These are phyloP conservation scores for Colletotrichum sp. DNA, from an alignment of 2,329 filamentous ascomycete genomes.

Conservation along the genomic window DNA sequence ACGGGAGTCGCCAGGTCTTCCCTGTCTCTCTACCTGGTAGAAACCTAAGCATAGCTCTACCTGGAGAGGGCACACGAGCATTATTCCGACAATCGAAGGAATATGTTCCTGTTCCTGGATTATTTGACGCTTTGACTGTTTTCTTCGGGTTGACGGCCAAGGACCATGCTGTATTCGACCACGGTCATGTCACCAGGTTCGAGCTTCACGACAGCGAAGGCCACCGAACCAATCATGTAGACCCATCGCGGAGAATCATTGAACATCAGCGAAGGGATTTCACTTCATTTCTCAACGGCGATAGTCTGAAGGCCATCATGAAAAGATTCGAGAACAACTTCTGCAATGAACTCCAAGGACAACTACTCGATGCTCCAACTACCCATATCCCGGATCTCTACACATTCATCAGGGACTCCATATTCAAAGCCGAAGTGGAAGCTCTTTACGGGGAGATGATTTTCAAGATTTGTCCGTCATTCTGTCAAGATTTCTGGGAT, in stretches of 20 bases:
- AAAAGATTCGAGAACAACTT: background rate
- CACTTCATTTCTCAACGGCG: background rate
- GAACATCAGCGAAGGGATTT: slow-evolving; percentile 16
- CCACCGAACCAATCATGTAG: background rate
- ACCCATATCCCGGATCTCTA: background rate
- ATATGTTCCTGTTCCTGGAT: background rate
- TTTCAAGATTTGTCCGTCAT: background rate
- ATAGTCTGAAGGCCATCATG: background rate
- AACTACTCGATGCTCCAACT: background rate
- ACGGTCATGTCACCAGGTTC: background rate
- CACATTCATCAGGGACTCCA: background rate
- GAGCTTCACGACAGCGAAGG: background rate
- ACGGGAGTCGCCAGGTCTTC: background rate
- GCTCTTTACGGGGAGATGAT: background rate
- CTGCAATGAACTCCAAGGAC: background rate
- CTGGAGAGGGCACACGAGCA: background rate
- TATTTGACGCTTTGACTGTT: background rate
- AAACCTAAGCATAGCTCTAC: background rate
- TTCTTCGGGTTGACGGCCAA: slow-evolving; percentile 2
- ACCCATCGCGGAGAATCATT: slow-evolving; percentile 6
- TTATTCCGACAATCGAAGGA: background rate
- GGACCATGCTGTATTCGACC: slow-evolving; percentile 6
- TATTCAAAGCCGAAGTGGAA: slow-evolving; percentile 10
- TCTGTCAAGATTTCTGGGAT: slow-evolving; percentile 7
- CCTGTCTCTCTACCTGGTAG: background rate